Evolutionary conservation across 176 grass and related monocot species (phyloP).

Genomic region (Rhynchospora pubera): DNA sequence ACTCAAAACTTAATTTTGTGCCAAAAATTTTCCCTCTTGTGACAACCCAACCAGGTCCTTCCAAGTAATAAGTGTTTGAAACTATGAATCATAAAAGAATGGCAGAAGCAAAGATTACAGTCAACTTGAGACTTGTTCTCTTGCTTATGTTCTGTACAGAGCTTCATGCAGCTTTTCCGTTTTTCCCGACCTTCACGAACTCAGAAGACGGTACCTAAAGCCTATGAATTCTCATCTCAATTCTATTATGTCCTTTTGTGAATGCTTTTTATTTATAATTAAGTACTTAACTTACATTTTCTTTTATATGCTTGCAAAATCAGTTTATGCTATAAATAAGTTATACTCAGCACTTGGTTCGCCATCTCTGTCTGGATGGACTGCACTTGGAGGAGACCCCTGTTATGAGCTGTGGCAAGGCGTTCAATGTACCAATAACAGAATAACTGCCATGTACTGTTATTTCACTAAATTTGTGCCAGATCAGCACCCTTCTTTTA

Average conservation of each 20-base stretch:
- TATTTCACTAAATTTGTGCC: background rate
- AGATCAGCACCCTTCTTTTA: background rate
- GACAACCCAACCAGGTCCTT: background rate
- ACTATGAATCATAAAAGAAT: background rate
- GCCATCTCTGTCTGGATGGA: constrained; percentile 73
- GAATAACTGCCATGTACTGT: constrained; percentile 71
- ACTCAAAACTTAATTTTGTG: background rate
- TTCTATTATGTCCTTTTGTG: background rate
- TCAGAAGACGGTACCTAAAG: constrained; percentile 11
- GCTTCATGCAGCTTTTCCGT: background rate
- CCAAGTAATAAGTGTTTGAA: background rate
- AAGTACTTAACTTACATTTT: background rate
- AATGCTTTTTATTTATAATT: background rate
- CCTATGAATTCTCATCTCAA: background rate
- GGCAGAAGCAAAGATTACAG: background rate
- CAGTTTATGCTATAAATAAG: constrained; percentile 92
- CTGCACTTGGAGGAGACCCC: constrained; percentile 66
- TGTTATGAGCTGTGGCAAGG: constrained; percentile 85
- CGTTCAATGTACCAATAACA: constrained; percentile 56
- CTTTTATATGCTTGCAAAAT: background rate
- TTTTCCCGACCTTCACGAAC: constrained; percentile 16
- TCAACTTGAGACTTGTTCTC: constrained; percentile 5
- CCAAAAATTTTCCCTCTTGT: background rate
- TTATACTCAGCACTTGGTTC: constrained; percentile 60
- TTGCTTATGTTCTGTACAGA: constrained; percentile 5